Base-by-base conservation (phyloP, 2,329 filamentous ascomycete species). In the Alternaria panax region DNA sequence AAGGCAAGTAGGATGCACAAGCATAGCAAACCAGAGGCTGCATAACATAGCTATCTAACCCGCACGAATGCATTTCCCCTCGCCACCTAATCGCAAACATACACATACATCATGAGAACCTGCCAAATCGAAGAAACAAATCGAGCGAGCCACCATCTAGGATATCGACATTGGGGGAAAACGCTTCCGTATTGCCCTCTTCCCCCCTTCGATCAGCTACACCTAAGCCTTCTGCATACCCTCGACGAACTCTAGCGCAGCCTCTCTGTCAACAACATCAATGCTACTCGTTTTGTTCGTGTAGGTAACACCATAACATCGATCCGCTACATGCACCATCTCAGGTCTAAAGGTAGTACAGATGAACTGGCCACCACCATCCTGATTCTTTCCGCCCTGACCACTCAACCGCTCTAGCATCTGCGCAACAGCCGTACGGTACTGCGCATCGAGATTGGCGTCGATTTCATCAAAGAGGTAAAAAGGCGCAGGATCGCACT, bases 391-490 rank as follows among this genome's bases (percentile, higher is more conserved):
- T 7, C 74, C 75, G 18, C 73, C 75, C 67, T 73, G 79, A 47
- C 80, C 78, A 30, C 70, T 77, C 47, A 76, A 74, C 68, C 82
- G 85, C 73, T 94, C 85, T 22, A 99, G 85, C 82, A 98, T 92
- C 57, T 92, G 87, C 3, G 95, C 95, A 11, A 99, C 95, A 1
- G 95, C 94, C 1, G 95, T 97, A 62, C 95, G 91, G 82, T 99
- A 99, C 80, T 99, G 95, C 1, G 95, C 93, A 77, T 99, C 95
- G 24, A 99, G 86, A 76, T 99, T 99, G 78, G 95, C 95, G 75
- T 99, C 95, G 65, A 99, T 97, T 80, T 99, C 95, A 78, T 99
- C 95, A 71, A 99, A 99, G 72, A 99, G 93, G 77, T 99, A 97
- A 85, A 99, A 98, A 1, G 95, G 95, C 43, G 94, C 96, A 9